These are phyloP conservation scores for Trypanosoma rangeli DNA, from an alignment of 208 protist genomes.

Conservation along the genomic window DNA sequence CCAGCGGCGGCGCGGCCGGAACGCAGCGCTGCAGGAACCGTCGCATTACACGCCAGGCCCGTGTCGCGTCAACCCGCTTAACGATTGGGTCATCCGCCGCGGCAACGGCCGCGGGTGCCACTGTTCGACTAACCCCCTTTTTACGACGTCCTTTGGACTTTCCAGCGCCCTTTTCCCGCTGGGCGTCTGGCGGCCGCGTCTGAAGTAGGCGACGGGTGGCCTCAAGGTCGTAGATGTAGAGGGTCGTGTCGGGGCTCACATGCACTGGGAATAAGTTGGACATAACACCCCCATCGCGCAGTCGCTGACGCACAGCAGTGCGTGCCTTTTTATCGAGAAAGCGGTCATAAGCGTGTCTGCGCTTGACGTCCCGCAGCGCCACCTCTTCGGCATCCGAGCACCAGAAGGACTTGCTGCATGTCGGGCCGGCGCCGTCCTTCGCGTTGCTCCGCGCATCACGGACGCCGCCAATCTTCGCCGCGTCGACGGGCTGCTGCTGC, in stretches of 20 bases:
- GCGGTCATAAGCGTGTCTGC: conserved; percentile 43
- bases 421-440: not conserved
- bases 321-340: conserved; percentile 61
- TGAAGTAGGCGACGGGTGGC: conserved; percentile 42
- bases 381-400: conserved; percentile 35
- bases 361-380: conserved; percentile 45
- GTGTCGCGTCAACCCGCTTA: conserved; percentile 42
- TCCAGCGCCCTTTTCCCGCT: not conserved
- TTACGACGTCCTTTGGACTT: conserved; percentile 11
- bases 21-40: conserved; percentile 44
- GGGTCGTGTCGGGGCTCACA: conserved; percentile 20
- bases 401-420: conserved; percentile 47
- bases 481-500: not conserved
- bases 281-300: conserved; percentile 71
- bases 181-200: not conserved
- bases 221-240: conserved; percentile 82
- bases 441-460: not conserved
- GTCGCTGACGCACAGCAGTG: conserved; percentile 48
- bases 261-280: conserved; percentile 77
- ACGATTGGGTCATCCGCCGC: conserved; percentile 1
- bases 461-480: not conserved
- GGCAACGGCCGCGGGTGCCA: not conserved
- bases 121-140: conserved; percentile 1
- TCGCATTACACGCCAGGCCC: conserved; percentile 49
- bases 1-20: conserved; percentile 36